Base-by-base conservation (phyloP, 2,329 filamentous ascomycete genomes). In the Paracamarosporium sp. region DNA sequence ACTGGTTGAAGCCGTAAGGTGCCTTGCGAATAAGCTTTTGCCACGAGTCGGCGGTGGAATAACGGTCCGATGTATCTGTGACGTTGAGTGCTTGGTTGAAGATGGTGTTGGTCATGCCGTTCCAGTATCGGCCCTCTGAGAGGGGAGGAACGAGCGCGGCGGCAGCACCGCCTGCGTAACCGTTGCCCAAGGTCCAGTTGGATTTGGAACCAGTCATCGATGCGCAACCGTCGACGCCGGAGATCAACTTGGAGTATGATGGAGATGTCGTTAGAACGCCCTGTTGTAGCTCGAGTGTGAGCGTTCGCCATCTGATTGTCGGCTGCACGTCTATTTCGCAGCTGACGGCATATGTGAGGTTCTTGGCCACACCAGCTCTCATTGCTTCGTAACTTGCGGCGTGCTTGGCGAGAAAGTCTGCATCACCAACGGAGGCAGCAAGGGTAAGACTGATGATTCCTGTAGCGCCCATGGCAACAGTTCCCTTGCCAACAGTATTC, bases 81-180 rank as follows among this genome's bases (percentile, higher is more conserved):
- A 56, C 41, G 31, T 45, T 45, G 31, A 56, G 40, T 8, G 54
- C 47, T 11, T 33, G 24, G 25, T 51, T 46, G 47, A 52, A 51
- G 33, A 56, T 56, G 5, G 47, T 52, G 20, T 56, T 56, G n/a
- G 41, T 40, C 47, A 56, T 52, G 12, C 54, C 54, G 22, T 56
- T 56, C 54, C 54, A 56, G 33, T 52, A 56, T 2, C 54, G 47
- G 4, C 54, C 54, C 41, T 56, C 54, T n/a, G 47, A 52, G n/a
- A 56, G 41, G 20, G 48, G 54, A 20, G 47, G 47, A 8, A 45
- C 41, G 13, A 56, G 48, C 6, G 46, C 47, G 40, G 54, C 54
- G 5, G 43, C 54, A 15, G 54, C 54, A 22, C 48, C 48, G 35
- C 35, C 54, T 30, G 47, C 40, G 36, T 56, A 56, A 17, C 54